Evolutionary conservation across 2,329 filamentous ascomycete species (phyloP).

Genomic region (Fusarium sp.): DNA sequence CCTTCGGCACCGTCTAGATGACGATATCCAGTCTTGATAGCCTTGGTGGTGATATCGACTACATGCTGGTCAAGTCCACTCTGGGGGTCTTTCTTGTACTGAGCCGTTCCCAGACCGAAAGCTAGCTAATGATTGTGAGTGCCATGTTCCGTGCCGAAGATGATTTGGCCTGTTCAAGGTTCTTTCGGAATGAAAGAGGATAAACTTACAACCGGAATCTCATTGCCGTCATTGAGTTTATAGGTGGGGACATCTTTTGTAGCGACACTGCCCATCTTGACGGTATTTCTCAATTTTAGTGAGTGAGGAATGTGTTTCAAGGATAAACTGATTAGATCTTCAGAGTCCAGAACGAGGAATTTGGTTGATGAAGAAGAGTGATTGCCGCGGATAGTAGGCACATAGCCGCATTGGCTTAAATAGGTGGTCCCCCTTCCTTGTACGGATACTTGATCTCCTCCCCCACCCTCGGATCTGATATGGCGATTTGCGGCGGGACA

Average conservation of each 20-base stretch:
- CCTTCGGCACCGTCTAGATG: constrained; percentile 82
- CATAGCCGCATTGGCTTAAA: constrained; percentile 10
- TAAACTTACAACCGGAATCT: constrained; percentile 73
- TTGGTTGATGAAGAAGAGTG: constrained; percentile 10
- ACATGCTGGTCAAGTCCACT: constrained; percentile 66
- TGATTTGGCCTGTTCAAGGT: background rate
- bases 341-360: background rate
- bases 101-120: constrained; percentile 79
- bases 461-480: constrained; percentile 10
- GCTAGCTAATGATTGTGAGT: constrained; percentile 62
- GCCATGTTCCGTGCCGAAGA: background rate
- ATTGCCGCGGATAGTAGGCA: background rate
- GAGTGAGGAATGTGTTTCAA: background rate
- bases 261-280: constrained; percentile 28
- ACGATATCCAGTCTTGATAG: constrained; percentile 75
- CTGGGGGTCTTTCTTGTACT: constrained; percentile 64
- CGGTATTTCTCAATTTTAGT: background rate
- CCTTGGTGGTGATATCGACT: constrained; percentile 64
- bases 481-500: constrained; percentile 32
- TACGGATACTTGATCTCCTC: background rate
- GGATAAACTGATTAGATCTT: background rate
- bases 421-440: background rate
- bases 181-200: background rate
- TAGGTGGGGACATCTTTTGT: constrained; percentile 62
- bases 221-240: constrained; percentile 79